These are phyloP conservation scores for Psilocybe cubensis DNA, from an alignment of 768 basidiomycete genomes.

Conservation along the genomic window DNA sequence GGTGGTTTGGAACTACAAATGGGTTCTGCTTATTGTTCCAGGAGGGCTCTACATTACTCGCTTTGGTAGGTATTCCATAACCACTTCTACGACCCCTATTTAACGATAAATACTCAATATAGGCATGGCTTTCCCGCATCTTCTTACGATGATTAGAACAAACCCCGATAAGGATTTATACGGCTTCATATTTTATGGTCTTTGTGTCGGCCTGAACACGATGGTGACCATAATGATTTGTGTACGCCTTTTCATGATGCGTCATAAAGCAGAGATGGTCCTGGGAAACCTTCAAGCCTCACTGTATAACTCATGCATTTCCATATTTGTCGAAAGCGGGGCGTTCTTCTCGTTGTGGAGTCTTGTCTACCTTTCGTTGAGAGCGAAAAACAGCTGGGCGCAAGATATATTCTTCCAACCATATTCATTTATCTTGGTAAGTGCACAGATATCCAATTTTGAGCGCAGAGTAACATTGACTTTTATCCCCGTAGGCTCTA, in stretches of 20 bases:
- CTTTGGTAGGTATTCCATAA: constrained; percentile 27
- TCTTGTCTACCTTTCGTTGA: constrained; percentile 29
- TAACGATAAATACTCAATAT: background rate
- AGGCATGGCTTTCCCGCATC: constrained; percentile 39
- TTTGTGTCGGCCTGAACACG: constrained; percentile 35
- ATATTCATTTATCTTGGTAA: constrained; percentile 32
- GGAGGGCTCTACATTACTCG: constrained; percentile 33
- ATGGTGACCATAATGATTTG: constrained; percentile 31
- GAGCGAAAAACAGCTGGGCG: constrained; percentile 25
- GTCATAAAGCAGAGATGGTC: constrained; percentile 34
- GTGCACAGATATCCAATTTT: constrained; percentile 4
- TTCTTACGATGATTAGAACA: constrained; percentile 28
- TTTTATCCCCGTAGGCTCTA: too few relatives aligned
- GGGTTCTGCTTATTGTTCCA: constrained; percentile 32
- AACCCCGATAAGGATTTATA: constrained; percentile 13
- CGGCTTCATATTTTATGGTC: constrained; percentile 29
- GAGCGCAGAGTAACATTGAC: background rate
- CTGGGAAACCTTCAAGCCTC: constrained; percentile 38
- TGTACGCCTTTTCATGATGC: constrained; percentile 34
- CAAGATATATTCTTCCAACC: constrained; percentile 36
- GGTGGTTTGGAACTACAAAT: constrained; percentile 36
- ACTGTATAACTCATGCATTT: constrained; percentile 38
- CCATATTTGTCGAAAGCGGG: constrained; percentile 43
- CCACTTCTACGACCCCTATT: background rate
- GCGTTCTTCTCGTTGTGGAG: constrained; percentile 41